A percentile compares a stretch with the other conserved stretches of the same genome.
Conservation (phyloP, 345 rosid species). For the Salix purpurea region DNA sequence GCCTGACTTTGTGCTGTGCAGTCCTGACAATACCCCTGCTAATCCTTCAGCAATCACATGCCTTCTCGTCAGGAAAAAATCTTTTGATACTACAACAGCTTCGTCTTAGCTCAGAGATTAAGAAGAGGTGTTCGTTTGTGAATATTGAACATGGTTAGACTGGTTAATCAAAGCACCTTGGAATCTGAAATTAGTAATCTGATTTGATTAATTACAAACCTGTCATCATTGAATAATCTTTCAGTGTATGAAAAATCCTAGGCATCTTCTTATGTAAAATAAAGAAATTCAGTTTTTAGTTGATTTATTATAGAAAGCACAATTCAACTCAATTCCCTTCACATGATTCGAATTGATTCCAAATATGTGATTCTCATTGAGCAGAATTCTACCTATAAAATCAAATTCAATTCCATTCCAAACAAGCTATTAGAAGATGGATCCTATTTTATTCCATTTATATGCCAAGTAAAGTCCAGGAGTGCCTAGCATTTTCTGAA, state of each 20-base stretch:
- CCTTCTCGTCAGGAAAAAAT: slow-evolving; percentile 60
- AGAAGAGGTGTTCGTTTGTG: slow-evolving; percentile 7
- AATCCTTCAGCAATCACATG: slow-evolving; percentile 53
- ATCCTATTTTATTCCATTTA: too few relatives aligned
- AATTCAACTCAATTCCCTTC: too few relatives aligned
- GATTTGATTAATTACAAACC: slow-evolving; percentile 3
- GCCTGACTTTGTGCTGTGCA: slow-evolving; percentile 64
- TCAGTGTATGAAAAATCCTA: background rate
- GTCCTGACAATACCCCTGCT: slow-evolving; percentile 40
- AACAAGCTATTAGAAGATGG: too few relatives aligned
- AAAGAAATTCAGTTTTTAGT: too few relatives aligned
- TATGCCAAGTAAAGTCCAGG: slow-evolving; percentile 65
- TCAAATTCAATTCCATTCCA: too few relatives aligned
- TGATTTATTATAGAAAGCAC: too few relatives aligned
- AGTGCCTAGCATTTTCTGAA: slow-evolving; percentile 80
- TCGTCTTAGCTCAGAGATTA: slow-evolving; percentile 18
- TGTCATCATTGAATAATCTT: background rate
- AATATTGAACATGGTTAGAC: slow-evolving; percentile 8
- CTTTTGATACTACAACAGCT: slow-evolving; percentile 44
- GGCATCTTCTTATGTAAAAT: too few relatives aligned
- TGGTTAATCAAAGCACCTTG: background rate
- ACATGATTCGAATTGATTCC: too few relatives aligned
- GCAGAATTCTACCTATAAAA: too few relatives aligned
- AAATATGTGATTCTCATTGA: too few relatives aligned
- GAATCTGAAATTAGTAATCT: slow-evolving; percentile 6